Conservation (phyloP, 1,139 yeast genomes). For the Wickerhamiella infanticola region DNA sequence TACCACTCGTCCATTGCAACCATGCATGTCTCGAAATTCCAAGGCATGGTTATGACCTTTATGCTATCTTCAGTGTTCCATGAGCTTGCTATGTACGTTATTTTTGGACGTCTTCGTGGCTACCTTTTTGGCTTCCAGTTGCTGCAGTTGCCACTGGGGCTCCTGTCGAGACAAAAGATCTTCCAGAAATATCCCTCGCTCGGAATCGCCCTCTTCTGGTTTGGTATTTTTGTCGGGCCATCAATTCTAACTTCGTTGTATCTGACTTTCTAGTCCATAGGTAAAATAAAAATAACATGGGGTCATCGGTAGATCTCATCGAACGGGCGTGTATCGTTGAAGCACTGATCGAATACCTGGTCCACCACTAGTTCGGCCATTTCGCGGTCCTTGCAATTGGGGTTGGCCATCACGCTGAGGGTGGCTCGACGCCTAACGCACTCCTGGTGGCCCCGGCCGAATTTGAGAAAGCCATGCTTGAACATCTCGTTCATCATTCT, state of each 20-base stretch:
- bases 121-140: conserved; percentile 69
- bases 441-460: conserved; percentile 73
- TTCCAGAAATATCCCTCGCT: conserved; percentile 46
- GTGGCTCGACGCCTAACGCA: conserved; percentile 84
- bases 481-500: conserved; percentile 74
- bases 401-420: conserved; percentile 73
- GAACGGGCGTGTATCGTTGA: conserved; percentile 88
- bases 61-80: conserved; percentile 69
- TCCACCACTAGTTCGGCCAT: conserved; percentile 71
- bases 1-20: conserved; percentile 83
- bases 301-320: conserved; percentile 62
- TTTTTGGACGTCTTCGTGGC: conserved; percentile 67
- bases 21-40: conserved; percentile 43
- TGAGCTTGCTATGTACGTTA: conserved; percentile 82
- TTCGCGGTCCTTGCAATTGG: conserved; percentile 52
- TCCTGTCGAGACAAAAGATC: conserved; percentile 22
- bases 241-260: conserved; percentile 76
- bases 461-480: conserved; percentile 37
- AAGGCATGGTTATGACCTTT: conserved; percentile 72
- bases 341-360: conserved; percentile 86
- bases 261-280: conserved; percentile 40
- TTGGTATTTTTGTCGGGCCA: conserved; percentile 84
- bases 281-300: not conserved
- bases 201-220: conserved; percentile 81
- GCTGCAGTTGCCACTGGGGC: conserved; percentile 41